Evolutionary conservation across 2,329 filamentous ascomycete species (phyloP).

Genomic region (Podosphaera xanthii): DNA sequence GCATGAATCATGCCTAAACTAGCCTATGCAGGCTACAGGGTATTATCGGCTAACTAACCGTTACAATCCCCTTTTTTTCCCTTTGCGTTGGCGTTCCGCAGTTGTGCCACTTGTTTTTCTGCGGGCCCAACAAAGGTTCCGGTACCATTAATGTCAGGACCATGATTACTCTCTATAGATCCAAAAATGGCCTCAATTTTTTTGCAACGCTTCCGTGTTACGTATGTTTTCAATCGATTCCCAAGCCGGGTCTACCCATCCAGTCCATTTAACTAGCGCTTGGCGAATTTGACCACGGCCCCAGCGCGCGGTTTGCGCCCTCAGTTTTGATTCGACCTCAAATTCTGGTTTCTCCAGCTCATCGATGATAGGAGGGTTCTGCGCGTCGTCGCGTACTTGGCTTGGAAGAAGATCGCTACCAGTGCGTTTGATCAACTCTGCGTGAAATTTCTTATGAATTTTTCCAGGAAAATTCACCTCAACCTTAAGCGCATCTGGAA

Average conservation of each 20-base stretch:
- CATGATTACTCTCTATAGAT: neutral
- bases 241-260: neutral
- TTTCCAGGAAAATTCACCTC: neutral
- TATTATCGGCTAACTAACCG: neutral
- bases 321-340: neutral
- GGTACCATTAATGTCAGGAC: neutral
- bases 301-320: neutral
- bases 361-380: neutral
- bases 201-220: neutral
- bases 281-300: neutral
- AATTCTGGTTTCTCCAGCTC: neutral
- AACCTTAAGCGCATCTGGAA: neutral
- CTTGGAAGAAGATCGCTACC: neutral
- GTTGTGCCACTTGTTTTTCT: neutral
- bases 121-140: neutral
- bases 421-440: neutral
- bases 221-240: neutral
- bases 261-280: neutral
- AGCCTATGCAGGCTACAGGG: neutral
- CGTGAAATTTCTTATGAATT: neutral
- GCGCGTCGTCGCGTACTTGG: neutral
- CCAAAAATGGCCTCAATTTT: neutral
- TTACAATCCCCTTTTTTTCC: neutral
- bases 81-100: neutral
- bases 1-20: no score